Evolutionary conservation across 2,329 filamentous ascomycete species (phyloP).

Genomic region (Sporothrix protearum): DNA sequence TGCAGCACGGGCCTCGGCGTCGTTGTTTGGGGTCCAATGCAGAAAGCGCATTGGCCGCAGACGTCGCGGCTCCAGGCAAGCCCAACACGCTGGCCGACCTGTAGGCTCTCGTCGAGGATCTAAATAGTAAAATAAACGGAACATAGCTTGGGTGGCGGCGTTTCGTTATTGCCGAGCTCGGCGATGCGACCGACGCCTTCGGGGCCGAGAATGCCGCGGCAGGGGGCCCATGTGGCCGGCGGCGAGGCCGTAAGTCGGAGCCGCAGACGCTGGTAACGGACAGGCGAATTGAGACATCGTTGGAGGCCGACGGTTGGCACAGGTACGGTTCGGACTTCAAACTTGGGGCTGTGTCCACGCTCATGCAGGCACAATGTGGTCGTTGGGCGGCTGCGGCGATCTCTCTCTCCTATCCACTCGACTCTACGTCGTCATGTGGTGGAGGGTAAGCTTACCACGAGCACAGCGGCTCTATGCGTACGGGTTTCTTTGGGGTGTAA

Average conservation of each 20-base stretch:
- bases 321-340: conserved; percentile 30
- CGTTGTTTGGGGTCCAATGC: conserved; percentile 30
- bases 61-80: conserved; percentile 41
- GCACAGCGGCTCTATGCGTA: conserved; percentile 24
- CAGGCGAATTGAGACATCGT: conserved; percentile 38
- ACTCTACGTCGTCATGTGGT: background rate
- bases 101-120: conserved; percentile 31
- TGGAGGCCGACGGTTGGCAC: conserved; percentile 33
- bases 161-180: conserved; percentile 38
- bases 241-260: conserved; percentile 40
- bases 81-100: conserved; percentile 38
- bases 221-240: conserved; percentile 39
- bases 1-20: conserved; percentile 40
- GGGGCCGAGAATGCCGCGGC: conserved; percentile 40
- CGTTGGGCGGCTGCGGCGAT: background rate
- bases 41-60: conserved; percentile 37
- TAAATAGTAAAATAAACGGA: too few relatives aligned
- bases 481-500: background rate
- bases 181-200: conserved; percentile 44
- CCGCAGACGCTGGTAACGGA: conserved; percentile 40
- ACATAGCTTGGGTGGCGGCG: conserved; percentile 30
- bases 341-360: conserved; percentile 24
- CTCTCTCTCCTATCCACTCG: background rate
- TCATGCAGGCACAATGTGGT: background rate
- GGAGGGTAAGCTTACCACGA: conserved; percentile 21